These are phyloP conservation scores for Durusdinium trenchii DNA, from an alignment of 73 alveolate genomes.

Conservation along the genomic window DNA sequence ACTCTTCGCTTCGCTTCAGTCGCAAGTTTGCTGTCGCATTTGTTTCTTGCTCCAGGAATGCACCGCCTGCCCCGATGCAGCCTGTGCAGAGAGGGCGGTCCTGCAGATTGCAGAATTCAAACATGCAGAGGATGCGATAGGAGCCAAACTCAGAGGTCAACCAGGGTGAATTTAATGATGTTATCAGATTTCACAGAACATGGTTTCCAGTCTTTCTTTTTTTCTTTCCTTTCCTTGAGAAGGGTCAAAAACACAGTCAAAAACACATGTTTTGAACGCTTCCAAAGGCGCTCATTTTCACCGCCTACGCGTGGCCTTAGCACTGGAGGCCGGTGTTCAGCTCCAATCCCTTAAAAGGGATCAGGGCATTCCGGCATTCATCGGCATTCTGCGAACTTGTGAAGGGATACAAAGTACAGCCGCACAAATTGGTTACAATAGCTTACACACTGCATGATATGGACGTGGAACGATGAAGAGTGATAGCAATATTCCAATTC, in stretches of 20 bases:
- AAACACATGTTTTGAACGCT: no score
- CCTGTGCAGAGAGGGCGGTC: slow-evolving; percentile 32
- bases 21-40: background rate
- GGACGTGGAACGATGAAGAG: no score
- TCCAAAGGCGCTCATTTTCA: slow-evolving; percentile 37
- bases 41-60: slow-evolving; percentile 37
- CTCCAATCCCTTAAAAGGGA: no score
- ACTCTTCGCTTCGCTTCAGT: background rate
- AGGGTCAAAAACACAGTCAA: no score
- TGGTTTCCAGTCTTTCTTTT: background rate
- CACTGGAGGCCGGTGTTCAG: slow-evolving; percentile 48
- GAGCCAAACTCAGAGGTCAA: background rate
- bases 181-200: no score
- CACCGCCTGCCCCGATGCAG: slow-evolving; percentile 11
- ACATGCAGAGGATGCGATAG: background rate
- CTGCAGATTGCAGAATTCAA: background rate
- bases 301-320: slow-evolving; percentile 48
- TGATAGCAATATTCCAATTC: no score
- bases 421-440: no score
- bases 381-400: no score
- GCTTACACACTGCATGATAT: no score
- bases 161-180: background rate
- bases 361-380: no score
- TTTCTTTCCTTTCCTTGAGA: background rate
- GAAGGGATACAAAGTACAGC: no score